These are phyloP conservation scores for Colletotrichum lentis DNA, from an alignment of 2,329 filamentous ascomycete genomes.

Conservation along the genomic window DNA sequence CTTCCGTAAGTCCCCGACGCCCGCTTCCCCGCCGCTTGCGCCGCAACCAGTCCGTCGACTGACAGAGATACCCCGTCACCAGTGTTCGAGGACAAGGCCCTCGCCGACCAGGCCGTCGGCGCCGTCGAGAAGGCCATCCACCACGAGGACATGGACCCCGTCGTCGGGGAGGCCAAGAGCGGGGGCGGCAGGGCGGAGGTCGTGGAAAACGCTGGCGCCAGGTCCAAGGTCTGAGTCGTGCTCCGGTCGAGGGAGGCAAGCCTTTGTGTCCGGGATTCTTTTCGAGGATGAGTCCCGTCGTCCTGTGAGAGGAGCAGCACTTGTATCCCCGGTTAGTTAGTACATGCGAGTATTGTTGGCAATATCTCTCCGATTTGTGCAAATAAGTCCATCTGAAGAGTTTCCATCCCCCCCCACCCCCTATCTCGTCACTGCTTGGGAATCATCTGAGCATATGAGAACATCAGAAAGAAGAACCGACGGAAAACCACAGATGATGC, in stretches of 20 bases:
- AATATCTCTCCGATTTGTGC: background rate
- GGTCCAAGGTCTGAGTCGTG: conserved; percentile 25
- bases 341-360: background rate
- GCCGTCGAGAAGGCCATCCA: conserved; percentile 45
- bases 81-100: conserved; percentile 47
- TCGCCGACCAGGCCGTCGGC: conserved; percentile 42
- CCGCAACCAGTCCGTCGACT: background rate
- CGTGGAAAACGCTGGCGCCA: conserved; percentile 24
- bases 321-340: background rate
- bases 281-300: background rate
- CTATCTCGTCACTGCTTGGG: no score
- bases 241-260: background rate
- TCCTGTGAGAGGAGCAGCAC: background rate
- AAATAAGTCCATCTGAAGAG: background rate
- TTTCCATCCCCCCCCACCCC: no score
- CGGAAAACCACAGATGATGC: no score
- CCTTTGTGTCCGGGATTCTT: background rate
- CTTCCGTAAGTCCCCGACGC: conserved; percentile 32
- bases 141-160: conserved; percentile 38
- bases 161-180: conserved; percentile 14
- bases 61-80: background rate
- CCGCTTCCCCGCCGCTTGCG: background rate
- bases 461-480: no score
- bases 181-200: conserved; percentile 16
- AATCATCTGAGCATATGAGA: no score